Conservation (phyloP, 495 filamentous ascomycete species). For the Amniculicola lignicola region DNA sequence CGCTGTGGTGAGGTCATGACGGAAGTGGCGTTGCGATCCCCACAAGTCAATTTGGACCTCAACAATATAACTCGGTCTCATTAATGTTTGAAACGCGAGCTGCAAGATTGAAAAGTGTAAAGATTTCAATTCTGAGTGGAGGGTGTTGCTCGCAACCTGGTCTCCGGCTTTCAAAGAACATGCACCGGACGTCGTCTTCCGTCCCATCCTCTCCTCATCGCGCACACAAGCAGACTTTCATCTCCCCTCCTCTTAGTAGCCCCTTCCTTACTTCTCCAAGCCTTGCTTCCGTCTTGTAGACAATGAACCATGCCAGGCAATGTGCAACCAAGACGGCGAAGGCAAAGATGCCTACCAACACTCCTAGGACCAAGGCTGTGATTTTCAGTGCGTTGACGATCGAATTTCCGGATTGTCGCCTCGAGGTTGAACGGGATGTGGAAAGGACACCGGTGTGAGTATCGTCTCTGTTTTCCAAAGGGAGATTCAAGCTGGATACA, state of each 20-base stretch:
- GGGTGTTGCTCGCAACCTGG: no score
- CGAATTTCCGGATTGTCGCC: no score
- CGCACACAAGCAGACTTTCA: constrained; percentile 26
- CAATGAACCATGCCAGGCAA: constrained; percentile 19
- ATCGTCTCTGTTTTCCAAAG: no score
- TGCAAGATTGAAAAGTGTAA: no score
- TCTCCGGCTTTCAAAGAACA: no score
- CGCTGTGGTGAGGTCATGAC: constrained; percentile 13
- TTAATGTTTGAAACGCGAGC: no score
- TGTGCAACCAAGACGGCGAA: constrained; percentile 23
- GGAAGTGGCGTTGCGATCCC: constrained; percentile 21
- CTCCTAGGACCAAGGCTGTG: not conserved
- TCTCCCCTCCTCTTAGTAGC: constrained; percentile 19
- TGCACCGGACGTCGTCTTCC: no score
- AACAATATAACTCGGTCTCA: no score
- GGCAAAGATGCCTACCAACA: constrained; percentile 8
- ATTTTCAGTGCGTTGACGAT: not conserved
- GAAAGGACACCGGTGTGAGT: not conserved
- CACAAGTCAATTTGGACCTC: no score
- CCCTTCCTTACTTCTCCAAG: constrained; percentile 16
- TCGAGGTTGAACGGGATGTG: no score
- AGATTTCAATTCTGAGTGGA: no score
- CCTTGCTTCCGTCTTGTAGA: constrained; percentile 22
- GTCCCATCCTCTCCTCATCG: not conserved
- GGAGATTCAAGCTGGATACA: no score